Base-by-base conservation (phyloP, 1,284 basidiomycete species). In the Marasmius tenuissimus region DNA sequence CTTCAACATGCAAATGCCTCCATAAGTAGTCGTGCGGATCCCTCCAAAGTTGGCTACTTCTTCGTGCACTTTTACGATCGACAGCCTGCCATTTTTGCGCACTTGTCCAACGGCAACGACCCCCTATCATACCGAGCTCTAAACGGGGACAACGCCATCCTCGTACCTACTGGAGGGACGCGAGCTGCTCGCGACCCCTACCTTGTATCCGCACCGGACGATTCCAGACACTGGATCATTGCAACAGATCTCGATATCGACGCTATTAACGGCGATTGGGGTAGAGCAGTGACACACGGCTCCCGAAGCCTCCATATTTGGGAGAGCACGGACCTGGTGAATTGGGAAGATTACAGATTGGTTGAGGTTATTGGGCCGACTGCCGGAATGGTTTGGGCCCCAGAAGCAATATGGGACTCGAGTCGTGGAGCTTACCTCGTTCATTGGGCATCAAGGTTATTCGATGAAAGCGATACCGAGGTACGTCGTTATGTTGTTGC, bases 371-470 rank as follows among this genome's bases (percentile, higher is more conserved):
- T 63, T 27, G 47, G 38, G 4, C 11, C 52, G 4, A 63, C 50
- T 33, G 64, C 62, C n/a, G 64, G 64, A 20, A 63, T 63, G 62
- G 54, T 51, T 57, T 63, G 62, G 62, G 62, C 62, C 4, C 62
- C 62, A 38, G 62, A 63, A 45, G 62, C 62, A 12, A 39, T 63
- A 33, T 63, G 62, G 62, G 62, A 63, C 37, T 22, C 38, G 4
- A 20, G 39, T 27, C 42, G 45, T 42, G 33, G 40, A 18, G 27
- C 53, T 16, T 63, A 34, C 54, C 35, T 63, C 20, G 62, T 63
- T 20, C 51, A 56, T 40, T 63, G 62, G 62, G 51, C 62, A 16
- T 63, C 58, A 20, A 34, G 54, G 33, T 57, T 63, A 37, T 60
- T 61, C 27, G 40, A 27, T 16, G 59, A 33, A 11, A 40, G n/a